A percentile compares a stretch with the other conserved stretches of the same genome.
Conservation (phyloP, 1,284 basidiomycete species). For the Calocybe gambosa region DNA sequence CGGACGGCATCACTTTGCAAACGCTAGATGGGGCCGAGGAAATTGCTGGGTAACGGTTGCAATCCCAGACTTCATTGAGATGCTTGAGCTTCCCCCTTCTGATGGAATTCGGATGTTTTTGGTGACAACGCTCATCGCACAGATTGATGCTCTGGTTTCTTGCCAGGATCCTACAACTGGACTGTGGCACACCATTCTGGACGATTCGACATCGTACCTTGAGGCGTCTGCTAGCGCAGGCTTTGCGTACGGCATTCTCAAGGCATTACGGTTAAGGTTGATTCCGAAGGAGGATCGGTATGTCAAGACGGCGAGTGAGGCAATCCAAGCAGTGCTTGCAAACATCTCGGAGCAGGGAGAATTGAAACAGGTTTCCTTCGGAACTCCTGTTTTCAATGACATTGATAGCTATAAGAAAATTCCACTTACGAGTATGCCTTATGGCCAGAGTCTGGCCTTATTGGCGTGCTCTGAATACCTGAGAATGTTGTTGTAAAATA, state of each 20-base stretch:
- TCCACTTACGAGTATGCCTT: slow-evolving; percentile 58
- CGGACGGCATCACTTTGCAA: slow-evolving; percentile 47
- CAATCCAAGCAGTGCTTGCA: slow-evolving; percentile 46
- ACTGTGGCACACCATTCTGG: slow-evolving; percentile 58
- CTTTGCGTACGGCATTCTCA: slow-evolving; percentile 56
- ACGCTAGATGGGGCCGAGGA: slow-evolving; percentile 56
- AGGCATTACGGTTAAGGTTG: slow-evolving; percentile 44
- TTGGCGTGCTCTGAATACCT: slow-evolving; percentile 42
- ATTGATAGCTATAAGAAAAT: slow-evolving; percentile 52
- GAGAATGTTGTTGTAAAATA: slow-evolving; percentile 31
- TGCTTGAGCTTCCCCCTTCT: slow-evolving; percentile 34
- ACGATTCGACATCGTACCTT: slow-evolving; percentile 52
- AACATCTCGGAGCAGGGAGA: slow-evolving; percentile 51
- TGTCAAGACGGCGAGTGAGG: slow-evolving; percentile 37
- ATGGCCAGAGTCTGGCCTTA: slow-evolving; percentile 55
- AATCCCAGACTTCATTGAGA: slow-evolving; percentile 58
- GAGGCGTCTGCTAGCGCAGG: slow-evolving; percentile 58
- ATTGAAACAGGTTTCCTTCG: slow-evolving; percentile 50
- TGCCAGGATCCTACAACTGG: slow-evolving; percentile 46
- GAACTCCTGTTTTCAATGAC: slow-evolving; percentile 52
- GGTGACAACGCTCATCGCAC: slow-evolving; percentile 40
- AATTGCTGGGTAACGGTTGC: slow-evolving; percentile 63
- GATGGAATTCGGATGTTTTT: slow-evolving; percentile 45
- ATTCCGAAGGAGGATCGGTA: slow-evolving; percentile 42
- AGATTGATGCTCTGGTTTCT: slow-evolving; percentile 49